A percentile compares a stretch with the other conserved stretches of the same genome.
Conservation (phyloP, 331 rosid genomes). For the Saraca asoca region DNA sequence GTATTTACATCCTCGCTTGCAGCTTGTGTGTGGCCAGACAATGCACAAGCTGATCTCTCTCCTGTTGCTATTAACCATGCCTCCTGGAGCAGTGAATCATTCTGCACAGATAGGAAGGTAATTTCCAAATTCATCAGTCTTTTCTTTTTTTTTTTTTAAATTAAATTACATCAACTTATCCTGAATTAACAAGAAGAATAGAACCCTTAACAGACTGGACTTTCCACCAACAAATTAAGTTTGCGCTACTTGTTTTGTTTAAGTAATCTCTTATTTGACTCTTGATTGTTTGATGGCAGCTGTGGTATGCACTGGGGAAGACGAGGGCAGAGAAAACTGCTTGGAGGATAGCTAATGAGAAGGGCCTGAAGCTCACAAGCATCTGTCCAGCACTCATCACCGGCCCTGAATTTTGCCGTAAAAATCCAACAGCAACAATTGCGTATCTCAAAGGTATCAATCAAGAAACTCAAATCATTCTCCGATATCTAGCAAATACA, state of each 20-base stretch:
- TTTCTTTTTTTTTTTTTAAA: too few relatives aligned
- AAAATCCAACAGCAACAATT: slow-evolving; percentile 73
- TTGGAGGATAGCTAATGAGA: slow-evolving; percentile 74
- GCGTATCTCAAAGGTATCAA: slow-evolving; percentile 83
- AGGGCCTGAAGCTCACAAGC: slow-evolving; percentile 61
- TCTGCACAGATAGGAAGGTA: slow-evolving; percentile 73
- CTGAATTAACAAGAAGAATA: too few relatives aligned
- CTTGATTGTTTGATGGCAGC: slow-evolving; percentile 43
- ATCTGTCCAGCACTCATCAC: slow-evolving; percentile 78
- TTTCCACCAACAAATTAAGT: too few relatives aligned
- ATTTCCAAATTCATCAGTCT: background rate
- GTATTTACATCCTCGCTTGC: slow-evolving; percentile 83
- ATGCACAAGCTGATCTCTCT: slow-evolving; percentile 29
- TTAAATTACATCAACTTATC: too few relatives aligned
- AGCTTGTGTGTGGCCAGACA: slow-evolving; percentile 75
- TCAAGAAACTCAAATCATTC: background rate
- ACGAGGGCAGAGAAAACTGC: slow-evolving; percentile 81
- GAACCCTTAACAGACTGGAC: too few relatives aligned
- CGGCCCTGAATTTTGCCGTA: slow-evolving; percentile 55
- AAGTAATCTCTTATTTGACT: too few relatives aligned
- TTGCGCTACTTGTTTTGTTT: too few relatives aligned
- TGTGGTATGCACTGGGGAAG: slow-evolving; percentile 91
- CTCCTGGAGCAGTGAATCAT: slow-evolving; percentile 69
- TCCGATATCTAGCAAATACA: background rate
- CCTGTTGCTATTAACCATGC: slow-evolving; percentile 47